Evolutionary conservation across 23 red algal genomes (phyloP), one percentile per base, ranked within the genome.

Genomic region (Rhodosorus marinus): DNA sequence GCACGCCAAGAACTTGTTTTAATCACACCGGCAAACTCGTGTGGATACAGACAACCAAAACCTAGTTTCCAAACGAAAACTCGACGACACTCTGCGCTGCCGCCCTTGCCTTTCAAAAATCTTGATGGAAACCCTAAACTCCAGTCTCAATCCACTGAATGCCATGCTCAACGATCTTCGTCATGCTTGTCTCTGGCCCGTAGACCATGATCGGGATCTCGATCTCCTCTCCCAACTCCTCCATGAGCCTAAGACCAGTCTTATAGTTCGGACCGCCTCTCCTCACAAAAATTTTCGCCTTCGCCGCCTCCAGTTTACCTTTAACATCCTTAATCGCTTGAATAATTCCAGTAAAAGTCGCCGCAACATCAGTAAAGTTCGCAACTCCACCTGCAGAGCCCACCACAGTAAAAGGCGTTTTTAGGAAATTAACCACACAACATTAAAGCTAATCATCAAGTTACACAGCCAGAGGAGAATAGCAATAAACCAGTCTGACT

Each of bases 291-390:
- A 98, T 65, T 62, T 85, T 85, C 21, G 82, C 59, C 43, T 80
- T 78, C 3, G 72, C 90, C 51, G 76, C 54, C 47, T 98, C 79
- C 41, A 98, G 79, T 68, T 98, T 84, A 6, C 77, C 78, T 34
- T 82, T 65, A 51, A 86, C 81, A 33, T 98, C 90, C 52, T 82
- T 98, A 28, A 98, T 32, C 9, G 90, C 90, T 59, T 98, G 90
- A 49, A 85, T 66, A 28, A 98, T 67, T 7, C 90, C 90, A 1
- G 60, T 78, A 66, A 98, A 78, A 11, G 90, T 98, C 20, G 90
- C 90, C 4, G 90, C 90, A 26, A 98, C 74, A 60, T 98, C 90
- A 42, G 78, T 98, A 55, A 98, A 98, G 58, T 98, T 98, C 20
- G 90, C 90, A 23, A 98, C 78, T 29, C 90, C 90, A 20, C 90